These are phyloP conservation scores for Hypoxylon sp. DNA, from an alignment of 2,329 filamentous ascomycete species.

Conservation along the genomic window DNA sequence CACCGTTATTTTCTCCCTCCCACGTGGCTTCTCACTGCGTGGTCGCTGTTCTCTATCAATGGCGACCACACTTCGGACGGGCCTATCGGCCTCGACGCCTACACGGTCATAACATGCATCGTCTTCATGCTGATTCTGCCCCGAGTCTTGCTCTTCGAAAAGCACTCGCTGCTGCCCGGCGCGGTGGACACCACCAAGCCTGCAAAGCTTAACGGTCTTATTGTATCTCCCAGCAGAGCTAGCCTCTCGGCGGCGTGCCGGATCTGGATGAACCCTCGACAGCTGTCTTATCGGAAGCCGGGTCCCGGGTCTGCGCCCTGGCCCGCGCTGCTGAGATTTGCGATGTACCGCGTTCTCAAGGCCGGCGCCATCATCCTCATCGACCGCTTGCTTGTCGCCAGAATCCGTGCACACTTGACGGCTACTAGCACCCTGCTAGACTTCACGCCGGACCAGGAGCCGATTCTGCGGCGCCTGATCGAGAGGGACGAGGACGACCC, in stretches of 20 bases:
- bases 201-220: background rate
- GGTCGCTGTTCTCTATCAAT: conserved; percentile 6
- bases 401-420: background rate
- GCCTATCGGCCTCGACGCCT: conserved; percentile 5
- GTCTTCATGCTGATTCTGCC: conserved; percentile 13
- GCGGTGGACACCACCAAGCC: background rate
- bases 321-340: conserved; percentile 1
- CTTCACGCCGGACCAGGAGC: conserved; percentile 17
- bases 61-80: background rate
- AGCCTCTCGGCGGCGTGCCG: conserved; percentile 13
- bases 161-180: background rate
- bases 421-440: conserved; percentile 6
- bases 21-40: conserved; percentile 3
- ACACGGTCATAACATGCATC: conserved; percentile 12
- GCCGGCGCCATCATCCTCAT: conserved; percentile 4
- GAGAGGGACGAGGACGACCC: conserved; percentile 7
- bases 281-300: background rate
- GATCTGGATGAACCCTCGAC: conserved; percentile 19
- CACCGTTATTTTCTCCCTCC: conserved; percentile 10
- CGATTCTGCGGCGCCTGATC: conserved; percentile 12
- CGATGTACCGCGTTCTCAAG: conserved; percentile 7
- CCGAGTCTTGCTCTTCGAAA: conserved; percentile 6
- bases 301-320: background rate
- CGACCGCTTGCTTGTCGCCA: conserved; percentile 1
- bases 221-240: background rate